A percentile compares a stretch with the other conserved stretches of the same genome.
These are phyloP conservation scores for Steccherinum ochraceum DNA, from an alignment of 768 basidiomycete species.

Conservation along the genomic window DNA sequence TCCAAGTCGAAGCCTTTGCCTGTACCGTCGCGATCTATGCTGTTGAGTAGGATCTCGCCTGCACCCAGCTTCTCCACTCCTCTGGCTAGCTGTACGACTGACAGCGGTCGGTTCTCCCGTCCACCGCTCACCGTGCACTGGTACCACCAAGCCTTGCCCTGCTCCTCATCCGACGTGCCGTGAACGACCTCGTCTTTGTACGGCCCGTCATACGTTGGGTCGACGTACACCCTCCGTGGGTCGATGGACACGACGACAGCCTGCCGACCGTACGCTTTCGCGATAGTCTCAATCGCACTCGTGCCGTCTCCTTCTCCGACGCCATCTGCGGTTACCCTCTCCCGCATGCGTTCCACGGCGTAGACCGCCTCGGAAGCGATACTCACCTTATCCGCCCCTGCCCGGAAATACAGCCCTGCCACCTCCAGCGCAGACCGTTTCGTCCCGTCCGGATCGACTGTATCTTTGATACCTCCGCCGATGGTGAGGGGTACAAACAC, in stretches of 20 bases:
- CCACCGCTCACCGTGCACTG: slow-evolving; percentile 97
- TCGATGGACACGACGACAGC: slow-evolving; percentile 98
- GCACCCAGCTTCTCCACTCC: slow-evolving; percentile 91
- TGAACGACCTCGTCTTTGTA: slow-evolving; percentile 56
- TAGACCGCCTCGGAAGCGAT: slow-evolving; percentile 95
- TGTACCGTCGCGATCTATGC: slow-evolving; percentile 94
- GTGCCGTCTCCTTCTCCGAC: slow-evolving; percentile 52
- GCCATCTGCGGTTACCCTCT: slow-evolving; percentile 21
- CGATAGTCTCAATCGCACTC: slow-evolving; percentile 91
- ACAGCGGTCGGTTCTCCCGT: slow-evolving; percentile 73
- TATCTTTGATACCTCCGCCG: slow-evolving; percentile 97
- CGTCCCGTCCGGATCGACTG: slow-evolving; percentile 92
- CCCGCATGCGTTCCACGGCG: slow-evolving; percentile 79
- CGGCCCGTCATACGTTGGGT: slow-evolving; percentile 61
- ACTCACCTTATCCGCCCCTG: slow-evolving; percentile 97
- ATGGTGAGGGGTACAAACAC: slow-evolving; percentile 98
- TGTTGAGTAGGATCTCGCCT: slow-evolving; percentile 92
- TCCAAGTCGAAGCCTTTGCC: slow-evolving; percentile 82
- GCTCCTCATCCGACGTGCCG: slow-evolving; percentile 38
- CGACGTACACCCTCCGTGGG: slow-evolving; percentile 81
- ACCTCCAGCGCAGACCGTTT: slow-evolving; percentile 84
- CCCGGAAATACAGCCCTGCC: slow-evolving; percentile 92
- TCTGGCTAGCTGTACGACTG: slow-evolving; percentile 84
- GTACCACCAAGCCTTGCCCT: slow-evolving; percentile 93
- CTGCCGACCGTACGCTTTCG: slow-evolving; percentile 84